Percentiles rank a stretch among this genome's conserved stretches.
phyloP scores from a whole-genome alignment of 345 rosid genomes.

The Linum trigynum region DNA sequence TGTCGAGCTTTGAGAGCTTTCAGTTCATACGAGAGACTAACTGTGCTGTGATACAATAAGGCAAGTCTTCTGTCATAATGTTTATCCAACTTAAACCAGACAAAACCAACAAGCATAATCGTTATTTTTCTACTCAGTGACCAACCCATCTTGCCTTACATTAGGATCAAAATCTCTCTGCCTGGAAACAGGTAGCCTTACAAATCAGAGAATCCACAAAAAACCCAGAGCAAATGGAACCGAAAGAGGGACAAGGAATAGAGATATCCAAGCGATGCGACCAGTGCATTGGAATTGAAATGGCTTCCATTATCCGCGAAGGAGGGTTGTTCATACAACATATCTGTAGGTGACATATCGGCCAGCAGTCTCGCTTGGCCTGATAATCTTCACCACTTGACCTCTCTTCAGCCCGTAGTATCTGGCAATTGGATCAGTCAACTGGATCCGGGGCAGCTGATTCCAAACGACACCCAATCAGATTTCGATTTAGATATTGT shows the following conservation, averaged over 20 bases:
- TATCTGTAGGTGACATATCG: constrained; percentile 58
- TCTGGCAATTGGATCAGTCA: constrained; percentile 56
- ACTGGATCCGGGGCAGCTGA: constrained; percentile 59
- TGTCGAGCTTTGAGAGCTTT: no score
- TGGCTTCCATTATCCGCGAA: background rate
- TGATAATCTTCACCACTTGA: constrained; percentile 61
- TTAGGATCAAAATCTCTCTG: background rate
- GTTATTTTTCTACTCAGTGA: no score
- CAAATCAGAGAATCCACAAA: background rate
- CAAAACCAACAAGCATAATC: no score
- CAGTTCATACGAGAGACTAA: no score
- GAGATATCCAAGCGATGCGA: background rate
- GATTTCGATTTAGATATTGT: no score
- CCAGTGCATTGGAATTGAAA: background rate
- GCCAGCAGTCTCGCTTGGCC: constrained; percentile 68
- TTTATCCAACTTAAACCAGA: no score
- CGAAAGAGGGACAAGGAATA: background rate
- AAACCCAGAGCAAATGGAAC: background rate
- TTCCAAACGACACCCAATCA: background rate
- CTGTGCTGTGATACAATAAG: no score
- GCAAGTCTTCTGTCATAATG: no score
- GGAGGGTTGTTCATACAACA: constrained; percentile 31
- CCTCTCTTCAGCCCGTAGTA: constrained; percentile 63
- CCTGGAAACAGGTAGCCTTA: background rate
- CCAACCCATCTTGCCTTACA: no score